A percentile compares a stretch with the other conserved stretches of the same genome.
Evolutionary conservation across 1,284 basidiomycete species (phyloP).

Genomic region (Anthracocystis panici-leucophaei): DNA sequence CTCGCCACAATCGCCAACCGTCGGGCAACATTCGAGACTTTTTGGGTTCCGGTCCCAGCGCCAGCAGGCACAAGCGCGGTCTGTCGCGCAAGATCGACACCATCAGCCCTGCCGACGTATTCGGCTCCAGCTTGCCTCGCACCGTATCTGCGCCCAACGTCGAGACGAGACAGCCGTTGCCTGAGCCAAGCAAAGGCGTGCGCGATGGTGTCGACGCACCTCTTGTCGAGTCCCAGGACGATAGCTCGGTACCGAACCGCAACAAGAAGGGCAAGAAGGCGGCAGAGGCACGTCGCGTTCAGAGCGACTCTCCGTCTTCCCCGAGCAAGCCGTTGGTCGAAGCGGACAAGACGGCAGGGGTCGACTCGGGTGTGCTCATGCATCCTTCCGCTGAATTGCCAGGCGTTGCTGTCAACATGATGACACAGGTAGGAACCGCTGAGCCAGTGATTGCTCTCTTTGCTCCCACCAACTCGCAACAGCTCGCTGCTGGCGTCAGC

Average conservation of each 20-base stretch:
- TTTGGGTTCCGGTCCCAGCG: slow-evolving; percentile 18
- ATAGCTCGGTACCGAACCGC: slow-evolving; percentile 16
- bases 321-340: slow-evolving; percentile 30
- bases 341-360: background rate
- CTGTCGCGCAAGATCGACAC: slow-evolving; percentile 56
- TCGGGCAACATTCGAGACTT: slow-evolving; percentile 47
- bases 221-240: slow-evolving; percentile 14
- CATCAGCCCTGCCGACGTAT: slow-evolving; percentile 66
- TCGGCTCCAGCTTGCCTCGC: slow-evolving; percentile 53
- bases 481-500: background rate
- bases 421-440: slow-evolving; percentile 21
- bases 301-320: slow-evolving; percentile 44
- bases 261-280: slow-evolving; percentile 42
- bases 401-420: slow-evolving; percentile 16
- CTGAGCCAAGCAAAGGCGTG: slow-evolving; percentile 39
- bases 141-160: slow-evolving; percentile 28
- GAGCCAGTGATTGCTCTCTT: slow-evolving; percentile 17
- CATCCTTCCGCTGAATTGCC: slow-evolving; percentile 12
- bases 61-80: slow-evolving; percentile 35
- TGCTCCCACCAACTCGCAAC: slow-evolving; percentile 8
- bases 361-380: slow-evolving; percentile 11
- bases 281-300: slow-evolving; percentile 27
- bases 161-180: slow-evolving; percentile 27
- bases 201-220: slow-evolving; percentile 23
- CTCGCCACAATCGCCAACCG: slow-evolving; percentile 31